Evolutionary conservation across 1,284 basidiomycete species (phyloP).

Genomic region (Apiotrichum sp.): DNA sequence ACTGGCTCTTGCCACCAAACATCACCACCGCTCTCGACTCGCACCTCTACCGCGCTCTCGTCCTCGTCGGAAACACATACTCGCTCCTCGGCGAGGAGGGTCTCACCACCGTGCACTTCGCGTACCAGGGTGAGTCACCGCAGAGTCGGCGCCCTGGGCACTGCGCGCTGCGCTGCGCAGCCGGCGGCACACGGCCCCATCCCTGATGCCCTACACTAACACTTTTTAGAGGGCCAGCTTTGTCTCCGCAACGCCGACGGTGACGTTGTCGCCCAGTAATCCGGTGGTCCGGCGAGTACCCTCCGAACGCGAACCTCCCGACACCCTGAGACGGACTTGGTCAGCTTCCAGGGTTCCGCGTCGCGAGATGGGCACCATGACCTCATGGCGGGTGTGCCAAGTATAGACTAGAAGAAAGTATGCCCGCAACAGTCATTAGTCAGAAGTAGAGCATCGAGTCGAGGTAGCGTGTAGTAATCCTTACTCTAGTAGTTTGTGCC

Average conservation of each 20-base stretch:
- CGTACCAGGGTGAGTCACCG: not conserved
- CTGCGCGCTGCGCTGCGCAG: no score
- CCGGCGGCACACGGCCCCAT: not conserved
- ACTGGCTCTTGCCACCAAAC: not conserved
- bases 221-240: not conserved
- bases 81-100: not conserved
- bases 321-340: no score
- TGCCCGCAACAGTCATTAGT: no score
- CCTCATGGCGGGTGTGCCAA: no score
- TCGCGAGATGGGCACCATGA: no score
- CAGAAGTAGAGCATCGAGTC: no score
- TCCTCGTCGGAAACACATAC: slow-evolving; percentile 1
- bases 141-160: not conserved
- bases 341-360: no score
- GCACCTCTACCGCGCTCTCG: slow-evolving; percentile 1
- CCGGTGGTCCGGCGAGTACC: not conserved
- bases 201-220: not conserved
- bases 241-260: not conserved
- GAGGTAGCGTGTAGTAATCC: no score
- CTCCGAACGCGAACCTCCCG: no score
- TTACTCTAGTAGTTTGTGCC: no score
- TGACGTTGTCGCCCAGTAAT: not conserved
- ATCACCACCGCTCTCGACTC: not conserved
- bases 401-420: no score
- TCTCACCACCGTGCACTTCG: not conserved